Base-by-base conservation (phyloP, 2,329 filamentous ascomycete genomes). In the Ophiostoma sp. region DNA sequence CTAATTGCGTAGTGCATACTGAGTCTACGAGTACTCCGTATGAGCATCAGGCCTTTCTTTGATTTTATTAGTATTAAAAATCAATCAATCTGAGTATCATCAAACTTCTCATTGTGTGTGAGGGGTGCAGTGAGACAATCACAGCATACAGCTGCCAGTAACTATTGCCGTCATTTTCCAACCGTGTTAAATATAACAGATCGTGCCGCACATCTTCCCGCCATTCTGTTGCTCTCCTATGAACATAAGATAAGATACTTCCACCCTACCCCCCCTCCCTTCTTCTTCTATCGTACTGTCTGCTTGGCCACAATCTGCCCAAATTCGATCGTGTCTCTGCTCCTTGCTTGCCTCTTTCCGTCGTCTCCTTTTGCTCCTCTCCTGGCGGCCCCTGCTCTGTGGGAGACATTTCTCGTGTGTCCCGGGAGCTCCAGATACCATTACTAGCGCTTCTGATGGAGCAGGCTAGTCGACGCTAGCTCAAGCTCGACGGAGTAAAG, bases 1-100 rank as follows among this genome's bases (percentile, higher is more conserved):
- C 69, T 70, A 70, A 42, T 63, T 27, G 42, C 44, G 44, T 60
- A 67, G 44, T 49, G 68, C 66, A 64, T 62, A 64, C 68, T 67
- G 64, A 58, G n/a, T 65, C 45, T 36, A 38, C n/a, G 18, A 62
- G 52, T 12, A 52, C 47, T 7, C 8, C 8, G 47, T 52, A 6
- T 9, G 4, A 2, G 16, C 12, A 11, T 36, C 11, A 44, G 3
- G 9, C 42, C 2, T 58, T 58, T 38, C 1, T 36, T 58, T 11
- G 6, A 41, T 41, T 63, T 63, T 40, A 40, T 27, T 12, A 58
- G 12, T 62, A 12, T 27, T 27, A 27, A 27, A 27, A 27, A 27
- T 27, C 1, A 27, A 27, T 27, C 2, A 27, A 27, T 27, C 27
- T 27, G 27, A 27, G 27, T 27, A 27, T 27, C 1, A 27, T 27